phyloP scores from a whole-genome alignment of 2,329 filamentous ascomycete genomes.

The Pestalotiopsis sp. region DNA sequence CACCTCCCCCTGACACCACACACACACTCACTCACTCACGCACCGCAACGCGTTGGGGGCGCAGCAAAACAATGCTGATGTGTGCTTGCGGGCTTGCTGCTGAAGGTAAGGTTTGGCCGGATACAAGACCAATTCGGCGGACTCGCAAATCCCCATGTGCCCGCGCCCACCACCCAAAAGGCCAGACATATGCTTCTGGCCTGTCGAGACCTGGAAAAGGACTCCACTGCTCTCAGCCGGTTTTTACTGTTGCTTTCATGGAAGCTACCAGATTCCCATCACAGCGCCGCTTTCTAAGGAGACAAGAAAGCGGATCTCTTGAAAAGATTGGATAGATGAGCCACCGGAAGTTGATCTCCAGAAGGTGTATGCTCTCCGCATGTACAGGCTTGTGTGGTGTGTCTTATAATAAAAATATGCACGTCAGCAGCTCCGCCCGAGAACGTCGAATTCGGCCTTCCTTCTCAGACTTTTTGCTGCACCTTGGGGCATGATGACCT shows the following conservation, averaged over 20 bases:
- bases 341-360: not conserved
- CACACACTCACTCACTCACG: too few relatives aligned
- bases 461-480: not conserved
- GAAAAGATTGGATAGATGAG: not conserved
- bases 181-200: not conserved
- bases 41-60: too few relatives aligned
- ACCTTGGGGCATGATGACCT: not conserved
- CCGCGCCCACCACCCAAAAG: not conserved
- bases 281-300: not conserved
- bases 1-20: not conserved
- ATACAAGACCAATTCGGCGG: not conserved
- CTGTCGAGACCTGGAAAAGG: not conserved
- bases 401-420: conserved; percentile 1
- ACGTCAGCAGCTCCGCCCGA: conserved; percentile 8
- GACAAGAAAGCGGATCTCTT: not conserved
- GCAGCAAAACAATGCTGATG: too few relatives aligned
- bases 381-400: not conserved
- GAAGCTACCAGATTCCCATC: not conserved
- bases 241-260: not conserved
- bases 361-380: not conserved
- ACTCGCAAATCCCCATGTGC: not conserved
- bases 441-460: not conserved
- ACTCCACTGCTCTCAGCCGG: not conserved
- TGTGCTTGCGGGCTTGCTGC: too few relatives aligned
- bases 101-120: not conserved